phyloP scores from a whole-genome alignment of 768 basidiomycete species.

The Kwoniella dendrophila region DNA sequence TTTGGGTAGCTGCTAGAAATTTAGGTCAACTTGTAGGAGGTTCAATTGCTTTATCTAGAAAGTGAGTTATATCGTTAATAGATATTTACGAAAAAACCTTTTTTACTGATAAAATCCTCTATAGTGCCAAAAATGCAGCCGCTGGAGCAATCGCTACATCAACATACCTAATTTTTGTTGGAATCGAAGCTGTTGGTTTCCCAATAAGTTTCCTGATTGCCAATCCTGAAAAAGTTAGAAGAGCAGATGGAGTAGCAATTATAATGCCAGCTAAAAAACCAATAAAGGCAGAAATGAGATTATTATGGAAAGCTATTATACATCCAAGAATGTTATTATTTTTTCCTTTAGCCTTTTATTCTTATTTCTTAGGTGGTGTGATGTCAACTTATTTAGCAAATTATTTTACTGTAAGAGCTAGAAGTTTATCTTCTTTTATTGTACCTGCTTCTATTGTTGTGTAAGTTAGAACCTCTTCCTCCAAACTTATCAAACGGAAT shows the following conservation, averaged over 20 bases:
- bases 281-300: constrained; percentile 15
- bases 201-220: constrained; percentile 22
- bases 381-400: constrained; percentile 25
- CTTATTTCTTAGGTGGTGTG: constrained; percentile 31
- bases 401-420: constrained; percentile 29
- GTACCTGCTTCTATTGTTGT: constrained; percentile 22
- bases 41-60: constrained; percentile 23
- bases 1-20: constrained; percentile 28
- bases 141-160: constrained; percentile 24
- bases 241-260: constrained; percentile 29
- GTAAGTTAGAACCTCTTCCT: constrained; percentile 5
- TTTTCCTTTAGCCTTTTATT: constrained; percentile 24
- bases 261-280: constrained; percentile 19
- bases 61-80: background rate
- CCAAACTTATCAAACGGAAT: background rate
- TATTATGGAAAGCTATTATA: constrained; percentile 9
- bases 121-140: constrained; percentile 13
- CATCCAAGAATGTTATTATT: constrained; percentile 21
- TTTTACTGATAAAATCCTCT: background rate
- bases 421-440: constrained; percentile 37
- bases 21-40: constrained; percentile 19
- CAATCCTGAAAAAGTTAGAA: constrained; percentile 27
- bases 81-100: too few species aligned
- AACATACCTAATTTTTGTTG: constrained; percentile 31
- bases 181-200: constrained; percentile 27